A percentile compares a stretch with the other conserved stretches of the same genome.
phyloP scores from a whole-genome alignment of 2,329 filamentous ascomycete genomes.

The Daldinia sp. region DNA sequence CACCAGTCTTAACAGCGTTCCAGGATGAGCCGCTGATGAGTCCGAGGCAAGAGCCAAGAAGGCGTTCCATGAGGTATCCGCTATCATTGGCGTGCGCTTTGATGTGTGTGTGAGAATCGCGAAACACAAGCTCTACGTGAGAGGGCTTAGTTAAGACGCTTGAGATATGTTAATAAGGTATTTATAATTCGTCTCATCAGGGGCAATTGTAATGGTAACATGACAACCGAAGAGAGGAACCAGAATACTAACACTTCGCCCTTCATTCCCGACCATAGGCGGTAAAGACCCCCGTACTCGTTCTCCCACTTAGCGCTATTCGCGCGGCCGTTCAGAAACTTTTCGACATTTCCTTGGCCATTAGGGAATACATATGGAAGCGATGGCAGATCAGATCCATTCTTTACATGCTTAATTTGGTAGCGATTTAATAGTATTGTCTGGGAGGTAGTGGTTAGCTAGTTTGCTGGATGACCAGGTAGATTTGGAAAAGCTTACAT shows the following conservation, averaged over 20 bases:
- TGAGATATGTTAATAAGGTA: neutral
- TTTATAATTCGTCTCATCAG: neutral
- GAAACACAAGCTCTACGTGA: conserved; percentile 2
- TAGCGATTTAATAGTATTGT: neutral
- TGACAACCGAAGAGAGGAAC: too few relatives aligned
- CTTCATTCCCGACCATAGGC: conserved; percentile 5
- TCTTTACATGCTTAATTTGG: conserved; percentile 1
- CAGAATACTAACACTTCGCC: neutral
- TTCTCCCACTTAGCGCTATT: conserved; percentile 5
- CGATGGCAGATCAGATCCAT: conserved; percentile 2
- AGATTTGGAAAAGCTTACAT: neutral
- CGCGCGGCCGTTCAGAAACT: neutral
- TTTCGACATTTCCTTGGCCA: conserved; percentile 1
- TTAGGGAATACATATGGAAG: neutral
- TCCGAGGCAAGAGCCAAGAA: neutral
- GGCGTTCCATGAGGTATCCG: neutral
- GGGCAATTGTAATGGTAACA: neutral
- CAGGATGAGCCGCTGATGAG: conserved; percentile 4
- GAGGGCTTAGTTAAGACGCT: conserved; percentile 1
- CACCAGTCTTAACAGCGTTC: neutral
- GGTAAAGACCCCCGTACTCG: neutral
- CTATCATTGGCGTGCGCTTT: conserved; percentile 4
- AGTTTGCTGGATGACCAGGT: neutral
- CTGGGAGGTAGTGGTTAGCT: neutral
- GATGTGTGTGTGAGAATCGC: neutral